Evolutionary conservation across 73 alveolate species (phyloP).

Genomic region (Stentor coeruleus): DNA sequence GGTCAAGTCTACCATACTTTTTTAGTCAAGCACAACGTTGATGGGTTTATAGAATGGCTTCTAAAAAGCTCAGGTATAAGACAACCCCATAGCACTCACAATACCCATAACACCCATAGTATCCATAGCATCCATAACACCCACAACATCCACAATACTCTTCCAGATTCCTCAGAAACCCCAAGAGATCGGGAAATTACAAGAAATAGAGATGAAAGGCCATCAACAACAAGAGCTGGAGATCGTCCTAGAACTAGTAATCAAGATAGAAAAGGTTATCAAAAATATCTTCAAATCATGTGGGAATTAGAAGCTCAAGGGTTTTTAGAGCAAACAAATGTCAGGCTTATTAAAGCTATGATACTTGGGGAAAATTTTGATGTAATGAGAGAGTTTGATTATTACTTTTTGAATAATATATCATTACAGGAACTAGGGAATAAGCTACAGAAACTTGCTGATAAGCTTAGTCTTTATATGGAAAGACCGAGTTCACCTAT

Average conservation of each 20-base stretch:
- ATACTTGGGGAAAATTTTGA: slow-evolving; percentile 45
- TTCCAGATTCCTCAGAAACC: neutral
- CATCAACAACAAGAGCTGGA: slow-evolving; percentile 16
- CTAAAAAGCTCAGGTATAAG: neutral
- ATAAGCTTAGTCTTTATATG: slow-evolving; percentile 34
- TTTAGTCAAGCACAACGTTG: slow-evolving; percentile 2
- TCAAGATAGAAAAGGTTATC: slow-evolving; percentile 5
- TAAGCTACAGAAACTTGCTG: slow-evolving; percentile 38
- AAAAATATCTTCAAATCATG: slow-evolving; percentile 33
- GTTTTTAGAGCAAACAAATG: slow-evolving; percentile 31
- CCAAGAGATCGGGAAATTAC: neutral
- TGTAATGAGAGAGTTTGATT: slow-evolving; percentile 38
- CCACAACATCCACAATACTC: too few species aligned
- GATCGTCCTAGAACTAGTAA: neutral
- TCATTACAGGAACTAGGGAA: slow-evolving; percentile 35
- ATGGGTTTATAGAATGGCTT: slow-evolving; percentile 14
- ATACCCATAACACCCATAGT: too few species aligned
- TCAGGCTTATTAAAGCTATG: slow-evolving; percentile 37
- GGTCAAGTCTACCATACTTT: neutral
- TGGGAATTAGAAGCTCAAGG: slow-evolving; percentile 37
- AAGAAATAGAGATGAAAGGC: neutral
- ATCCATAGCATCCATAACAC: too few species aligned
- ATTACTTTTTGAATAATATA: slow-evolving; percentile 26
- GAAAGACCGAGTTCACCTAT: slow-evolving; percentile 57
- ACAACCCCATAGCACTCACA: neutral